Evolutionary conservation across 2,329 filamentous ascomycete genomes (phyloP).

Genomic region (Microdochium bolleyi): DNA sequence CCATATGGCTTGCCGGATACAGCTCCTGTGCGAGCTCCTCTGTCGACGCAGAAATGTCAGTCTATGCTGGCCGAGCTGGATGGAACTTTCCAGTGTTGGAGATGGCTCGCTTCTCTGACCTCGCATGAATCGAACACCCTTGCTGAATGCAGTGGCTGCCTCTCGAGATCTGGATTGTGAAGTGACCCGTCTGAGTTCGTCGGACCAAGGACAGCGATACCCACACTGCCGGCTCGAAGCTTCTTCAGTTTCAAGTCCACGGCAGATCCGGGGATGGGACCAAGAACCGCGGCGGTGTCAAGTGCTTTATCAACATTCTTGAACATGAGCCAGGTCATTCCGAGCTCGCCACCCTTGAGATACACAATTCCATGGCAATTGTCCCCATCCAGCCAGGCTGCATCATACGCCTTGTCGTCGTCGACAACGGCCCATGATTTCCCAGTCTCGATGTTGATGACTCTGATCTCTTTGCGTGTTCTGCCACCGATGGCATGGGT

Average conservation of each 20-base stretch:
- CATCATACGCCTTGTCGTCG: conserved; percentile 20
- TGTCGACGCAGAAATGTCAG: conserved; percentile 7
- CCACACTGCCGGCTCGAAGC: conserved; percentile 23
- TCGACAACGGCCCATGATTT: conserved; percentile 14
- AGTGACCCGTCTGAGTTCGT: conserved; percentile 20
- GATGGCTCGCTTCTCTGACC: conserved; percentile 21
- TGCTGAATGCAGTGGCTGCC: conserved; percentile 15
- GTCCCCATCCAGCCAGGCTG: conserved; percentile 24
- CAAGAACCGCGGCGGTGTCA: conserved; percentile 15
- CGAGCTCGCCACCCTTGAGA: conserved; percentile 18
- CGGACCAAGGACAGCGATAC: conserved; percentile 24
- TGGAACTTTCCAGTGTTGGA: neutral
- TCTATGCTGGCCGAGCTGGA: neutral
- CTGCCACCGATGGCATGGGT: conserved; percentile 21
- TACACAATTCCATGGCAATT: conserved; percentile 20
- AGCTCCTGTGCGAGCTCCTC: conserved; percentile 22
- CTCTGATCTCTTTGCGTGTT: conserved; percentile 20
- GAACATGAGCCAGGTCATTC: conserved; percentile 22
- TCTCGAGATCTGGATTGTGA: conserved; percentile 19
- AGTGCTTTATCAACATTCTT: conserved; percentile 12
- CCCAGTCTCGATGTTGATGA: conserved; percentile 23
- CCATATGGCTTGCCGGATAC: conserved; percentile 26
- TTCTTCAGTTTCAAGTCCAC: conserved; percentile 21
- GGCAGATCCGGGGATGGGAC: conserved; percentile 23
- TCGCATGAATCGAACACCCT: conserved; percentile 24